Evolutionary conservation across 1,284 basidiomycete species (phyloP), one percentile per base, ranked within the genome.

Genomic region (Irpex rosettiformis): DNA sequence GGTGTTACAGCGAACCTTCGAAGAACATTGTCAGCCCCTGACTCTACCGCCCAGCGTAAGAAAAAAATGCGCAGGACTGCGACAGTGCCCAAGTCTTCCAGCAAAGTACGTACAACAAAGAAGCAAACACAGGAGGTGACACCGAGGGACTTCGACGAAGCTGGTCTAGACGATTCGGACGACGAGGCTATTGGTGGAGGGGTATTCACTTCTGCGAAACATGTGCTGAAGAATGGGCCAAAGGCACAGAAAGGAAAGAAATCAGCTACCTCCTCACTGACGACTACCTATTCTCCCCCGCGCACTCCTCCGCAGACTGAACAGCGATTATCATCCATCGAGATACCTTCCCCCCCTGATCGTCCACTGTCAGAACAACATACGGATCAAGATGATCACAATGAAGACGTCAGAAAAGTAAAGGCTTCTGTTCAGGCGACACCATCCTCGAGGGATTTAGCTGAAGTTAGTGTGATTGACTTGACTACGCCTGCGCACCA

Each of bases 161-260:
- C 75, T 65, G 79, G 72, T 10, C 67, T 67, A 16, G 83, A 86
- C 58, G 84, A 87, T 64, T 75, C 78, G 2, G 79, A 82, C 55
- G 83, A 87, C 63, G 65, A 78, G 62, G 80, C 81, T 57, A 59
- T 52, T 16, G 73, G 75, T 7, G 59, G 72, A 1, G 48, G 42
- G 16, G 11, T 51, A 10, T 24, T 57, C 8, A 28, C 43, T 22
- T 45, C 61, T 33, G 8, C 45, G 10, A 24, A 53, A 40, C 22
- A 29, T 27, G 55, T 22, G 3, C 27, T 27, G 27, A 52, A 60
- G 57, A 51, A 55, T 55, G 21, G 40, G 4, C 25, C 10, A 10
- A 54, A 54, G 21, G 10, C 40, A 4, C 37, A 30, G 11, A 58
- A 58, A 52, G 18, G 21, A 16, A 55, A 51, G 24, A 49, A 40